phyloP scores from a whole-genome alignment of 305 asterid genomes.

The Solanum hybrid region DNA sequence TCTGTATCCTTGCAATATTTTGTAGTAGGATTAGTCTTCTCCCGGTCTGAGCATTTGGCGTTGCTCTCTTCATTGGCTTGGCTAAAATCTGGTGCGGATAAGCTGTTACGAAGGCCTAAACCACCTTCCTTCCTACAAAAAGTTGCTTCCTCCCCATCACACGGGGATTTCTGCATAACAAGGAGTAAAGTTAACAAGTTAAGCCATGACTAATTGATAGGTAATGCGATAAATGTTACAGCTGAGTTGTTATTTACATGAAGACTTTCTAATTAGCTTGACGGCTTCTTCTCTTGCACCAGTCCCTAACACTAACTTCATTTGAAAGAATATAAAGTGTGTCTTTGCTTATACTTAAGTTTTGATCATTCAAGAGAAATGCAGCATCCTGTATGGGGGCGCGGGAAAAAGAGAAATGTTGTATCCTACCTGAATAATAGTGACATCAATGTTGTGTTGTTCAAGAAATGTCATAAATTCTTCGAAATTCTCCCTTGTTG shows the following conservation, averaged over 20 bases:
- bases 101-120: constrained; percentile 25
- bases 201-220: not conserved
- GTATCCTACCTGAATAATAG: constrained; percentile 18
- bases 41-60: constrained; percentile 1
- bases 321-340: not conserved
- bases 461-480: constrained; percentile 17
- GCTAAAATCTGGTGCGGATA: constrained; percentile 47
- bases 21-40: constrained; percentile 11
- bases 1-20: constrained; percentile 34
- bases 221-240: not conserved
- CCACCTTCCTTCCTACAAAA: constrained; percentile 13
- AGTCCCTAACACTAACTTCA: not conserved
- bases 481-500: constrained; percentile 21
- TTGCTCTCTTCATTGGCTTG: constrained; percentile 11
- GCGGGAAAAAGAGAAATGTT: not conserved
- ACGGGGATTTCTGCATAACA: constrained; percentile 46
- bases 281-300: not conserved
- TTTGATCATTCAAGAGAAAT: not conserved
- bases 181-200: not conserved
- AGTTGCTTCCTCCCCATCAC: constrained; percentile 27
- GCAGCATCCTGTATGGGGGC: not conserved
- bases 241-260: not conserved
- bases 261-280: not conserved
- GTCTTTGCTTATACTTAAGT: not conserved
- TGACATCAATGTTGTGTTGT: constrained; percentile 16